These are phyloP conservation scores for Brasilioporus rufonigricans DNA, from an alignment of 768 basidiomycete genomes.

Conservation along the genomic window DNA sequence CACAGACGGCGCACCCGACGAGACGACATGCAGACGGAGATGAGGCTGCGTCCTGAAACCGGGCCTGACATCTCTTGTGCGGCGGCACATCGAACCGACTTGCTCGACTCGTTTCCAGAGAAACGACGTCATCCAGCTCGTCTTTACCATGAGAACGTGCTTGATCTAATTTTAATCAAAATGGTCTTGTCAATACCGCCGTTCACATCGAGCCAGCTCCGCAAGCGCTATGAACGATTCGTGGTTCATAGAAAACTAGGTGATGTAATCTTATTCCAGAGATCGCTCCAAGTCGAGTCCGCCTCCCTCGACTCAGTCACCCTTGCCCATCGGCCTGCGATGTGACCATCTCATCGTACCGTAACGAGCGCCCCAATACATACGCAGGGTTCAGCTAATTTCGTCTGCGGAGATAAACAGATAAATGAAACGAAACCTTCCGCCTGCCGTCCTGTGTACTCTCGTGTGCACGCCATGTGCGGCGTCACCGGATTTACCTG, in stretches of 20 bases:
- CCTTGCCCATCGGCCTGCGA: neutral
- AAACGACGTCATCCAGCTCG: conserved; percentile 20
- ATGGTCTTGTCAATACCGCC: neutral
- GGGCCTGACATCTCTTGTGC: too few species aligned
- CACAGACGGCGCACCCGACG: neutral
- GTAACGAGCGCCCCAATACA: conserved; percentile 18
- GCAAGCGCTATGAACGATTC: too few species aligned
- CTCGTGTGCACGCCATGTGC: conserved; percentile 3
- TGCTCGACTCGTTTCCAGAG: conserved; percentile 21
- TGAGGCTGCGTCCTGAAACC: conserved; percentile 18
- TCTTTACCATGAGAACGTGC: conserved; percentile 11
- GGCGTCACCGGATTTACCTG: conserved; percentile 8
- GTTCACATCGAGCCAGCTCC: neutral
- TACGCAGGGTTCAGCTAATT: neutral
- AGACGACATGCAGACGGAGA: conserved; percentile 9
- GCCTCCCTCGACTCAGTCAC: too few species aligned
- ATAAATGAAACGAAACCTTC: conserved; percentile 9
- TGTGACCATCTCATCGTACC: conserved; percentile 2
- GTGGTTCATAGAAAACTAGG: neutral
- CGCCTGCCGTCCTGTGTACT: conserved; percentile 6
- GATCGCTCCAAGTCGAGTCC: neutral
- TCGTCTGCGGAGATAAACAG: conserved; percentile 27
- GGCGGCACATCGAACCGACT: neutral
- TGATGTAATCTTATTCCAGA: neutral
- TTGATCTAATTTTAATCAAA: conserved; percentile 9